Evolutionary conservation across 2,329 filamentous ascomycete genomes (phyloP).

Genomic region (Aspergillus caelatus): DNA sequence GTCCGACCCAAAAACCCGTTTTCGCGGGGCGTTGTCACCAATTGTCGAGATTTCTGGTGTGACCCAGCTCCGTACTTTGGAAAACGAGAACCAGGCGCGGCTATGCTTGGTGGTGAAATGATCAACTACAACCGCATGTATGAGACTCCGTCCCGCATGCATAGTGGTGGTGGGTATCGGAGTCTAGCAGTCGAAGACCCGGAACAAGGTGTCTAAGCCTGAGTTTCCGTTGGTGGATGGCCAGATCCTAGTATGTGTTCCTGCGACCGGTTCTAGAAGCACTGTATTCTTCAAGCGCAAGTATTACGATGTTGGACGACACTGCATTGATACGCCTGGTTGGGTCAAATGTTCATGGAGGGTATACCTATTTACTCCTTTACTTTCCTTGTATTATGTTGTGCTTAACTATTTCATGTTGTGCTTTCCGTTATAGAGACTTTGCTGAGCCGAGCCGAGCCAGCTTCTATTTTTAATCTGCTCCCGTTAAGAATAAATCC

Average conservation of each 20-base stretch:
- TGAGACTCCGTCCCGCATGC: conserved; percentile 75
- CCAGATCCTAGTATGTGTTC: background rate
- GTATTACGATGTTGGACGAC: conserved; percentile 13
- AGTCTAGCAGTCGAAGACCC: conserved; percentile 51
- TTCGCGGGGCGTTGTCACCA: conserved; percentile 77
- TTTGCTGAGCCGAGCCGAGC: background rate
- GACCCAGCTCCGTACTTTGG: conserved; percentile 83
- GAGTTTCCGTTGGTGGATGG: too few species aligned
- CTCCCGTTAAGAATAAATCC: too few species aligned
- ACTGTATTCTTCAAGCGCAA: background rate
- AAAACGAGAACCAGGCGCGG: conserved; percentile 71
- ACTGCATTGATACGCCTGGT: conserved; percentile 12
- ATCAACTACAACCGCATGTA: conserved; percentile 91
- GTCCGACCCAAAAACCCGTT: conserved; percentile 75
- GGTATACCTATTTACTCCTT: background rate
- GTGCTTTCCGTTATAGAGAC: background rate
- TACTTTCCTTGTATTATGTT: conserved; percentile 19
- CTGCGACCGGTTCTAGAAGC: background rate
- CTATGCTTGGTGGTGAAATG: conserved; percentile 73
- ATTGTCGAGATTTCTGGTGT: conserved; percentile 96
- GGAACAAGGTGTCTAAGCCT: conserved; percentile 32
- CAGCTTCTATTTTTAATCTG: background rate
- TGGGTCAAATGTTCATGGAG: conserved; percentile 10
- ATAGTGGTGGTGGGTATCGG: conserved; percentile 59
- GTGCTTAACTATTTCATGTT: conserved; percentile 13